Base-by-base conservation (phyloP, 2,329 filamentous ascomycete species). In the Sarocladiaceae sp. region DNA sequence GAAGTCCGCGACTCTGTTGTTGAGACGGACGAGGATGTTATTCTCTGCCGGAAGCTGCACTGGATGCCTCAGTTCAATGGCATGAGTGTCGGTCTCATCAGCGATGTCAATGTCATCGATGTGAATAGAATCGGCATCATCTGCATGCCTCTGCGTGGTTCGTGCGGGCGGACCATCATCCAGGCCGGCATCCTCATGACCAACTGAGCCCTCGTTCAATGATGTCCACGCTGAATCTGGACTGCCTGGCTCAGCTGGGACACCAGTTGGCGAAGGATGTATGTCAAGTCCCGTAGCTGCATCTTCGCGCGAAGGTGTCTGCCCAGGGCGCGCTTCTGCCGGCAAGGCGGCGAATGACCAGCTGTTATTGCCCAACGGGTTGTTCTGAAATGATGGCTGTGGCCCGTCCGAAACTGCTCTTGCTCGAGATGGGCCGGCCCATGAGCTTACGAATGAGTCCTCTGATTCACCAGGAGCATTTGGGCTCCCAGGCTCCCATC, bases 321-420 rank as follows among this genome's bases (percentile, higher is more conserved):
- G 17, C 4, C 25, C 25, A 13, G 26, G 25, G 15, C 17, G 4
- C 5, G 37, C 12, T 15, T 5, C 37, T 17, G 37, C 15, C 18
- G 69, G 65, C 7, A 79, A 55, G 22, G 66, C 67, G 3, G 71
- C 68, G 57, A 84, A 85, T 0, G 75, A 76, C 83, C 82, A 86
- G 57, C 69, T 84, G 56, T 83, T 83, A 60, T 80, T 80, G 1
- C 74, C 81, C 15, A 85, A 62, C 0, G 78, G 76, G 49, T 82
- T 77, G 51, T 76, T 67, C 2, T 65, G 64, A 8, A 71, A 66
- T 3, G 67, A 68, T 5, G 64, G 61, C 39, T 69, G 70, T 3
- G 78, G 78, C 0, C 81, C 81, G 58, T 84, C 82, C 0, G 82
- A 84, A 48, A 74, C 70, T 25, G 82, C 73, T 39, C 82, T 71